A percentile compares a stretch with the other conserved stretches of the same genome.
Evolutionary conservation across 176 grass and related monocot genomes (phyloP).

Genomic region (Eragrostis curvula): DNA sequence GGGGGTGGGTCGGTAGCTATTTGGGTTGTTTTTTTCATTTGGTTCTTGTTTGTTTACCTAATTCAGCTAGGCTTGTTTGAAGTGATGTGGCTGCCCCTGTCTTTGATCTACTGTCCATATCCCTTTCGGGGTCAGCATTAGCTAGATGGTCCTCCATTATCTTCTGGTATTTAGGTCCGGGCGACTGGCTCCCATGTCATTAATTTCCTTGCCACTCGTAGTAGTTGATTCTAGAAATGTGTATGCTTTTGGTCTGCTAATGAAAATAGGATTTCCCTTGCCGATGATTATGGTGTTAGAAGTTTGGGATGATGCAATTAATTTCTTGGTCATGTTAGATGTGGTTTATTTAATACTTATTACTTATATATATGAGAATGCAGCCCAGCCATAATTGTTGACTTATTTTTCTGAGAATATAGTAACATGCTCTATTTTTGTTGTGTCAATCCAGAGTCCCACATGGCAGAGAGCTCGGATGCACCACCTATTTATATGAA

Average conservation of each 20-base stretch:
- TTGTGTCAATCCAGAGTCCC: background rate
- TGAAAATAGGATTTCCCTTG: background rate
- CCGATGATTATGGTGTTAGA: background rate
- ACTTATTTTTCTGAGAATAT: background rate
- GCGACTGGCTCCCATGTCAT: background rate
- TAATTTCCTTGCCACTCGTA: background rate
- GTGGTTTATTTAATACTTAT: background rate
- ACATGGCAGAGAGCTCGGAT: slow-evolving; percentile 40
- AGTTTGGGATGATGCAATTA: background rate
- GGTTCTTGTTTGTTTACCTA: slow-evolving; percentile 15
- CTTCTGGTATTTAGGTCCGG: background rate
- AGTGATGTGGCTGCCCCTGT: background rate
- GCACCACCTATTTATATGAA: background rate
- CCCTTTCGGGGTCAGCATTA: slow-evolving; percentile 28
- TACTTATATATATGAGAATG: background rate
- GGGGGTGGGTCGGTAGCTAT: background rate
- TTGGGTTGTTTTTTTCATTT: background rate
- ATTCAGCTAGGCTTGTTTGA: background rate
- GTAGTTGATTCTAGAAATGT: slow-evolving; percentile 1
- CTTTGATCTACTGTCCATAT: slow-evolving; percentile 3
- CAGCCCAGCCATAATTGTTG: background rate
- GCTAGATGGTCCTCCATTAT: slow-evolving; percentile 22
- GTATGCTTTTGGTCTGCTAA: background rate
- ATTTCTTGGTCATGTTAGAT: background rate
- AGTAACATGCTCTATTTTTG: slow-evolving; percentile 11